Conservation (phyloP, 495 filamentous ascomycete species). For the Articulospora tetracladia region DNA sequence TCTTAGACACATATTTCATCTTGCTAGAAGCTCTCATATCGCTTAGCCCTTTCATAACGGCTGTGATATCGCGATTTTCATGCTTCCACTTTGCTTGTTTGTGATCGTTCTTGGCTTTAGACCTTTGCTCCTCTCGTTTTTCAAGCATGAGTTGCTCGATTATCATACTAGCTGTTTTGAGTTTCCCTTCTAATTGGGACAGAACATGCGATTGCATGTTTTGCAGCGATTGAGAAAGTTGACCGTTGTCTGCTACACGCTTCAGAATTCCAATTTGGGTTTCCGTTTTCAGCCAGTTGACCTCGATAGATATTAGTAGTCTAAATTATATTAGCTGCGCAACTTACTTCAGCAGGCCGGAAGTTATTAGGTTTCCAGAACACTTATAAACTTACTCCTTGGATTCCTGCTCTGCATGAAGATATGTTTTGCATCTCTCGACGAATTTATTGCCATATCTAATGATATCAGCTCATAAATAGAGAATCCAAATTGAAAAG, state of each 20-base stretch:
- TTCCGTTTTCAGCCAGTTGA: slow-evolving; percentile 17
- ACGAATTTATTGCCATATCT: slow-evolving; percentile 19
- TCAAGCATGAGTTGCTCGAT: slow-evolving; percentile 11
- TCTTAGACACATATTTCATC: not conserved
- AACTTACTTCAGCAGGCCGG: not conserved
- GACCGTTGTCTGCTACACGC: not conserved
- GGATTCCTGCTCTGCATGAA: slow-evolving; percentile 9
- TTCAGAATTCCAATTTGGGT: slow-evolving; percentile 14
- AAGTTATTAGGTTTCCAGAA: not conserved
- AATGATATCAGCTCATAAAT: not conserved
- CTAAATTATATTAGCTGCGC: not conserved
- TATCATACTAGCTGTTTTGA: slow-evolving; percentile 11
- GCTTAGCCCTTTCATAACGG: not conserved
- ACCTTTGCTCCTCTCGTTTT: not conserved
- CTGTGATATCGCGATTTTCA: not conserved
- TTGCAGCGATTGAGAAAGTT: slow-evolving; percentile 4
- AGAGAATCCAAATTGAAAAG: not conserved
- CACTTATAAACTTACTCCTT: not conserved
- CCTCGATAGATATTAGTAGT: slow-evolving; percentile 14
- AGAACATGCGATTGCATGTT: slow-evolving; percentile 12
- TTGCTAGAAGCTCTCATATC: not conserved
- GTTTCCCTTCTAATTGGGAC: slow-evolving; percentile 14
- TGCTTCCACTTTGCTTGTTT: not conserved
- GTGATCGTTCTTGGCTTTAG: not conserved
- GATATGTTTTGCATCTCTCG: slow-evolving; percentile 8